A percentile compares a stretch with the other conserved stretches of the same genome.
Conservation (phyloP, 163 green algal genomes). For the Smithsoniella earleae region DNA sequence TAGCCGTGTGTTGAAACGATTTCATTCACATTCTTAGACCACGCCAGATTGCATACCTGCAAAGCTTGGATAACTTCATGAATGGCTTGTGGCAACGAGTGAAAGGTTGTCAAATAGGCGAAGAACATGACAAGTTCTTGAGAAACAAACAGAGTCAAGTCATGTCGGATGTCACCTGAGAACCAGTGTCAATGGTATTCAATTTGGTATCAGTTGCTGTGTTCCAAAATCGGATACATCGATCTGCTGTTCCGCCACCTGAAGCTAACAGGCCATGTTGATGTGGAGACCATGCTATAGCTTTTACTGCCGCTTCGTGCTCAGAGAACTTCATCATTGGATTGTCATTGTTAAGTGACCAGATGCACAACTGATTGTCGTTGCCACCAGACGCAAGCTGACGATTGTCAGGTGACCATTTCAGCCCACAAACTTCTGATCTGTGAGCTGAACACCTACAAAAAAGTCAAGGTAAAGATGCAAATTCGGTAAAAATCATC, state of each 20-base stretch:
- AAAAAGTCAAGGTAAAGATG: not conserved
- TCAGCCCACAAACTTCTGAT: slow-evolving; percentile 56
- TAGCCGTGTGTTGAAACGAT: slow-evolving; percentile 84
- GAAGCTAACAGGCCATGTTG: slow-evolving; percentile 76
- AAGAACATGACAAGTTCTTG: no score
- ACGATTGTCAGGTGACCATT: slow-evolving; percentile 72
- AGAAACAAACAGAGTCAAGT: no score
- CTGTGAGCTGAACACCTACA: slow-evolving; percentile 48
- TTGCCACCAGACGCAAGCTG: slow-evolving; percentile 77
- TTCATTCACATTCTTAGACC: slow-evolving; percentile 88
- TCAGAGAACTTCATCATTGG: slow-evolving; percentile 56
- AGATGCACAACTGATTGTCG: slow-evolving; percentile 82
- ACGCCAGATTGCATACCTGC: slow-evolving; percentile 84
- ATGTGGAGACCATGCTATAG: slow-evolving; percentile 84
- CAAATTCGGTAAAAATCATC: no score
- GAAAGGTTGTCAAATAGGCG: no score
- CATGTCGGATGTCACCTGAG: slow-evolving; percentile 55
- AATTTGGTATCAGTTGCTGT: slow-evolving; percentile 58
- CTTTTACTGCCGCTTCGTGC: slow-evolving; percentile 70
- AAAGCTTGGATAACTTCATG: no score
- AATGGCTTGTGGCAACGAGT: no score
- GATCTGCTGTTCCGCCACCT: slow-evolving; percentile 76
- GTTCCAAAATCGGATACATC: slow-evolving; percentile 80
- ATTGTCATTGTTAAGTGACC: slow-evolving; percentile 36
- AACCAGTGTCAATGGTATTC: slow-evolving; percentile 70